Conservation (phyloP, 768 basidiomycete genomes). For the Xerocomellus chrysenteron region DNA sequence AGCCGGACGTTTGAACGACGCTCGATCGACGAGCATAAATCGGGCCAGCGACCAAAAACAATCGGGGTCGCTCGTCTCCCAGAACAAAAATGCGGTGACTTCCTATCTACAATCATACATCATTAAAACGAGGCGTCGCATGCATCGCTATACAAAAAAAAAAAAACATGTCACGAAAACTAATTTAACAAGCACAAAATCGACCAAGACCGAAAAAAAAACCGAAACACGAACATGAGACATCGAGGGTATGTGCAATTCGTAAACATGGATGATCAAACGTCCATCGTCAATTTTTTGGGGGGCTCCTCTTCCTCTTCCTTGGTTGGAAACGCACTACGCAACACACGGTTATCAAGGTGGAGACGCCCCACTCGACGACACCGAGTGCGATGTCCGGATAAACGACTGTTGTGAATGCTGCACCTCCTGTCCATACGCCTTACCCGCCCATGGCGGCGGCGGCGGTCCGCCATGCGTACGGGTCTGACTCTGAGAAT, state of each 20-base stretch:
- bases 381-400: conserved; percentile 44
- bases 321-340: no score
- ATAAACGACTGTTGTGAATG: conserved; percentile 49
- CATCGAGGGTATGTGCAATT: no score
- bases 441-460: conserved; percentile 25
- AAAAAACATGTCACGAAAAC: no score
- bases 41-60: no score
- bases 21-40: no score
- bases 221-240: no score
- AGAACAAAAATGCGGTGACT: no score
- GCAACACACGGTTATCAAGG: conserved; percentile 1
- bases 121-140: no score
- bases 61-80: no score
- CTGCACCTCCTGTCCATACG: conserved; percentile 23
- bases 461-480: conserved; percentile 23
- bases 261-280: not conserved
- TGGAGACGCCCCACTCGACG: conserved; percentile 39
- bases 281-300: not conserved
- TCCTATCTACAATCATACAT: no score
- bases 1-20: no score
- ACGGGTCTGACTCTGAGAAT: conserved; percentile 6
- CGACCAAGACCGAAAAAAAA: not conserved
- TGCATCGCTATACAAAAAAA: no score
- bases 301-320: not conserved
- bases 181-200: not conserved